Evolutionary conservation across 352 stramenopile species (phyloP).

Genomic region (Pythium scleroteichum): DNA sequence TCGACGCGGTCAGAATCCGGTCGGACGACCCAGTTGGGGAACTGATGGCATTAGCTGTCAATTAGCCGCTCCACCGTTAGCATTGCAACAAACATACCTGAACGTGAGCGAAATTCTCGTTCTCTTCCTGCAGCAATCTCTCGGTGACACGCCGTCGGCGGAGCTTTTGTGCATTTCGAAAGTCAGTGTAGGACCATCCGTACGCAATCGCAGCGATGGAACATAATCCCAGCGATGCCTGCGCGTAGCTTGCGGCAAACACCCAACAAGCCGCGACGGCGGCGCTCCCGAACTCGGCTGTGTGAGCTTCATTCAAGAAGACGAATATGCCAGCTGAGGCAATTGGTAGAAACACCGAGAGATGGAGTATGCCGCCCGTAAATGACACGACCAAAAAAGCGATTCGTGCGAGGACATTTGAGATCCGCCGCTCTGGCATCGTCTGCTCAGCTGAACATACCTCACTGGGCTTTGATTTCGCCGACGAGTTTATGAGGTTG

Average conservation of each 20-base stretch:
- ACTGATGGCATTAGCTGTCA: too few species aligned
- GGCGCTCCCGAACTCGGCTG: constrained; percentile 36
- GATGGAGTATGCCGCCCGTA: constrained; percentile 31
- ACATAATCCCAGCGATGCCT: constrained; percentile 48
- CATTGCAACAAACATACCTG: constrained; percentile 21
- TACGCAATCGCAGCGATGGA: constrained; percentile 42
- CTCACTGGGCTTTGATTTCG: neutral
- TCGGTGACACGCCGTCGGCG: constrained; percentile 28
- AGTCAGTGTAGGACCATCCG: constrained; percentile 59
- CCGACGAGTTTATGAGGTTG: neutral
- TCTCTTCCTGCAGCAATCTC: constrained; percentile 28
- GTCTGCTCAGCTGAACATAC: neutral
- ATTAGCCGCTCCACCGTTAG: too few species aligned
- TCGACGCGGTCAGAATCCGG: constrained; percentile 73
- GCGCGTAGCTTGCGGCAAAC: constrained; percentile 36
- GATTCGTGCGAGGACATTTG: constrained; percentile 22
- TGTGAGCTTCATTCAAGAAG: constrained; percentile 32
- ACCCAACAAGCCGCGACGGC: constrained; percentile 36
- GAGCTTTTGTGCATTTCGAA: constrained; percentile 37
- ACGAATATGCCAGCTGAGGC: constrained; percentile 44
- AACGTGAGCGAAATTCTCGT: constrained; percentile 34
- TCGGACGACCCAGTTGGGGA: constrained; percentile 56
- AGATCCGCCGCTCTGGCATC: constrained; percentile 17
- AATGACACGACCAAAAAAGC: constrained; percentile 38
- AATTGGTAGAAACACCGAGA: constrained; percentile 67